Percentiles rank a stretch among this genome's conserved stretches.
phyloP scores from a whole-genome alignment of 2,329 filamentous ascomycete genomes.

The Neurospora sp. region DNA sequence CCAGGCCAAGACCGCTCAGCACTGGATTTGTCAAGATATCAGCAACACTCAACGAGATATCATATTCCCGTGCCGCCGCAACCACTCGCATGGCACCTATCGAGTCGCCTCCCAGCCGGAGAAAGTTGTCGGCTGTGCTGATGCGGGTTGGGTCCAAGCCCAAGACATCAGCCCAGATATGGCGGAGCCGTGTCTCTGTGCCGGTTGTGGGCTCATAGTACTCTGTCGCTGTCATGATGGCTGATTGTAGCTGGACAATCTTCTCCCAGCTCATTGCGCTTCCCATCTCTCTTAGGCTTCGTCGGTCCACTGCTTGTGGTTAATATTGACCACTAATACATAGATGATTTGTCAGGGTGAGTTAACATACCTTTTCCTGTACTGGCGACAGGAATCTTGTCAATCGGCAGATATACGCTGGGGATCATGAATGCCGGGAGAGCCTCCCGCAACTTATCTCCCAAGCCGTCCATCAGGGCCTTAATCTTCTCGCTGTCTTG shows the following conservation, averaged over 20 bases:
- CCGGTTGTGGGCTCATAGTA: conserved; percentile 18
- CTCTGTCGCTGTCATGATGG: not conserved
- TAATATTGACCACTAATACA: not conserved
- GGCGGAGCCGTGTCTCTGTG: conserved; percentile 22
- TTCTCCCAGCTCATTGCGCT: conserved; percentile 17
- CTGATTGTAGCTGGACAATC: conserved; percentile 2
- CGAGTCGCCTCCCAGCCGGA: conserved; percentile 40
- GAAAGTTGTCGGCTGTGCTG: conserved; percentile 34
- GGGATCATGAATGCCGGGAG: conserved; percentile 30
- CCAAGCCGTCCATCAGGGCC: not conserved
- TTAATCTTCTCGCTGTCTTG: too few species aligned
- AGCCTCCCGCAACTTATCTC: conserved; percentile 14
- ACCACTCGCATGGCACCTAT: conserved; percentile 42
- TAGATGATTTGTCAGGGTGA: not conserved
- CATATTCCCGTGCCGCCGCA: conserved; percentile 29
- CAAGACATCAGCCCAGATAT: conserved; percentile 23
- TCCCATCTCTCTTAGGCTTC: conserved; percentile 25
- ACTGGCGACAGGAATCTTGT: conserved; percentile 29
- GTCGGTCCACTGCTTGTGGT: not conserved
- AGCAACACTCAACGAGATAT: conserved; percentile 33
- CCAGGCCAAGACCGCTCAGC: conserved; percentile 20
- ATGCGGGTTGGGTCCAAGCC: conserved; percentile 10
- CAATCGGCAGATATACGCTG: conserved; percentile 31
- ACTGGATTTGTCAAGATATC: conserved; percentile 35
- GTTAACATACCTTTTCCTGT: conserved; percentile 29